Evolutionary conservation across 352 stramenopile species (phyloP).

Genomic region (Pythium monospermum): DNA sequence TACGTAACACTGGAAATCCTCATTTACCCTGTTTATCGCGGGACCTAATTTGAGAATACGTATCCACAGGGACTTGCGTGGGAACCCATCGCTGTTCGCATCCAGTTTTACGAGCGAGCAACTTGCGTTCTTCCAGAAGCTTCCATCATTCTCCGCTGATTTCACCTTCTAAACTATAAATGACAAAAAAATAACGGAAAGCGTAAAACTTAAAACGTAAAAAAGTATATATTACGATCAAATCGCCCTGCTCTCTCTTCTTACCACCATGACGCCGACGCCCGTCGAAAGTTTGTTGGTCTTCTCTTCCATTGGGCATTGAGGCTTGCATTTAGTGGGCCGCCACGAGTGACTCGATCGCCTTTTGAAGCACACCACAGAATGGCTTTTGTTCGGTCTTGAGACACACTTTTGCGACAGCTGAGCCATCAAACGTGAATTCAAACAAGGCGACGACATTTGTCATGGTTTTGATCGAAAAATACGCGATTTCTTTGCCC

Average conservation of each 20-base stretch:
- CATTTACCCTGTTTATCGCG: background rate
- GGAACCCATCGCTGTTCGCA: slow-evolving; percentile 10
- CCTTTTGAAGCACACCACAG: slow-evolving; percentile 82
- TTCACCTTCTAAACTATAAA: slow-evolving; percentile 7
- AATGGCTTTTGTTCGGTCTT: slow-evolving; percentile 93
- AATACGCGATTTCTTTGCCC: slow-evolving; percentile 95
- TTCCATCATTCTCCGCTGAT: slow-evolving; percentile 14
- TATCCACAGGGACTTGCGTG: slow-evolving; percentile 6
- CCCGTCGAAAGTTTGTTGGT: no score
- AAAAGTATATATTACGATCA: slow-evolving; percentile 17
- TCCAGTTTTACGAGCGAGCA: slow-evolving; percentile 14
- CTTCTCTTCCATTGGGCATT: background rate
- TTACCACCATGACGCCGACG: background rate
- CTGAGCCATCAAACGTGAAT: slow-evolving; percentile 93
- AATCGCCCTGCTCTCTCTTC: background rate
- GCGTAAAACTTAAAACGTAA: background rate
- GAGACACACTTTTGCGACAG: slow-evolving; percentile 90
- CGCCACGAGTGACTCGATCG: slow-evolving; percentile 72
- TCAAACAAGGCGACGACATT: slow-evolving; percentile 92
- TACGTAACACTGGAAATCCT: background rate
- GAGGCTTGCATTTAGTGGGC: slow-evolving; percentile 38
- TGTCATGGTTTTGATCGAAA: slow-evolving; percentile 92
- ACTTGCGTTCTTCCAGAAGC: slow-evolving; percentile 13
- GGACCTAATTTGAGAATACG: background rate
- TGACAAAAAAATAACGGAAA: background rate